Base-by-base conservation (phyloP, 2,329 filamentous ascomycete species). In the Penicillium sp. region DNA sequence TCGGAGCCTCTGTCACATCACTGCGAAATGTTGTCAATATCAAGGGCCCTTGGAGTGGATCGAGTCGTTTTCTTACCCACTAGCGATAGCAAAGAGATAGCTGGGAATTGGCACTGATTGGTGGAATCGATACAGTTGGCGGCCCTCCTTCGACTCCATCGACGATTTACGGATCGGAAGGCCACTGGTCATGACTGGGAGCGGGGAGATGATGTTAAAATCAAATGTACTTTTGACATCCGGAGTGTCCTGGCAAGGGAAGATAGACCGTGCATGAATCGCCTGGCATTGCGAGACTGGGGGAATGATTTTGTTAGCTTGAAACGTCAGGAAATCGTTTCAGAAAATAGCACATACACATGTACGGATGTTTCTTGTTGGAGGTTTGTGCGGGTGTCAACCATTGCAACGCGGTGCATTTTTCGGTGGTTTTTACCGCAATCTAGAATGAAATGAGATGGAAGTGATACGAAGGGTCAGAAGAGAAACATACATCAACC, bases 221-320 rank as follows among this genome's bases (percentile, higher is more conserved):
- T 87, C 86, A 74, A 92, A 91, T 1, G 91, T 95, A n/a, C 90
- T 91, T 79, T 99, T 99, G 66, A 97, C 89, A 71, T 97, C 93
- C 3, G 94, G 94, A 0, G 94, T 97, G 70, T 99, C 94, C 77
- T 97, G 93, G 75, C 93, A 97, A 7, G 94, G 94, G 73, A 97
- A 96, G 57, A 97, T 84, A 44, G 91, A 96, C 56, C 94, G 86
- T 40, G 90, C 91, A 68, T 97, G 92, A 67, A 97, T 97, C 50
- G 93, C 92, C 79, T 99, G 93, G 73, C 92, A 96, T 78, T 97
- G 94, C 41, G 90, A 95, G 78, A 97, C 77, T 79, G 39, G 41
- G 41, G 30, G 35, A 32, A 27, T 27, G 26, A 23, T 23, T 53
- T 38, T 40, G 47, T 13, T 34, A 34, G 5, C 11, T 13, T 6